These are phyloP conservation scores for Volvox carteri DNA, from an alignment of 163 green algal genomes.

Conservation along the genomic window DNA sequence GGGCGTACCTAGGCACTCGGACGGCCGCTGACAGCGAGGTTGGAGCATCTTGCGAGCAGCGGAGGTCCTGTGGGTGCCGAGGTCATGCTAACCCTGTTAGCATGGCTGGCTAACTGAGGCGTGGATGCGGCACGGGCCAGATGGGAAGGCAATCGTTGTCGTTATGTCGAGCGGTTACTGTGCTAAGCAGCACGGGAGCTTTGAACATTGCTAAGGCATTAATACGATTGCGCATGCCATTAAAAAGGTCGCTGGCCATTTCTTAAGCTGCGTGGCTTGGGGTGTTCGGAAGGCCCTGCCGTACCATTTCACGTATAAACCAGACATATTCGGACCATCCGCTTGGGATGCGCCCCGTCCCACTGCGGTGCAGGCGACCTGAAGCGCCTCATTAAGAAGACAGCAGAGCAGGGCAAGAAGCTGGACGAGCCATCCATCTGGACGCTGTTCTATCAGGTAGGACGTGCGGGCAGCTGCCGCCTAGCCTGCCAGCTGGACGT, in stretches of 20 bases:
- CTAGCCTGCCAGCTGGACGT: neutral
- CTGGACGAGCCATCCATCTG: constrained; percentile 86
- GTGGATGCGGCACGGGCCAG: too few species aligned
- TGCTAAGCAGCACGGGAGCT: too few species aligned
- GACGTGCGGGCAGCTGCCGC: neutral
- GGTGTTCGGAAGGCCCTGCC: too few species aligned
- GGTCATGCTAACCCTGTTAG: too few species aligned
- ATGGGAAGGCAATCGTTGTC: too few species aligned
- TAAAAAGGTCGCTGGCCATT: neutral
- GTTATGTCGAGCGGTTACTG: too few species aligned
- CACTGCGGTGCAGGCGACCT: constrained; percentile 60
- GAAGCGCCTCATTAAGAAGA: constrained; percentile 72
- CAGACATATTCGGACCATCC: neutral
- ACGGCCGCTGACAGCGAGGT: neutral
- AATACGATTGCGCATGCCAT: neutral
- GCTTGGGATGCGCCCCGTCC: neutral
- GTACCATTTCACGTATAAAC: neutral
- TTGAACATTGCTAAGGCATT: neutral
- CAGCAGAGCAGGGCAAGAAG: constrained; percentile 60
- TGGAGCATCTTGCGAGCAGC: neutral
- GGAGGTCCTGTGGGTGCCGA: neutral
- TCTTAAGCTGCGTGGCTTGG: neutral
- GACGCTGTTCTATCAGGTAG: constrained; percentile 80
- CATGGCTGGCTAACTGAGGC: too few species aligned
- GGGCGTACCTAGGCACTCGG: neutral